Evolutionary conservation across 148 eudicot genomes (phyloP), one percentile per base, ranked within the genome.

Genomic region (Selenicereus undatus): DNA sequence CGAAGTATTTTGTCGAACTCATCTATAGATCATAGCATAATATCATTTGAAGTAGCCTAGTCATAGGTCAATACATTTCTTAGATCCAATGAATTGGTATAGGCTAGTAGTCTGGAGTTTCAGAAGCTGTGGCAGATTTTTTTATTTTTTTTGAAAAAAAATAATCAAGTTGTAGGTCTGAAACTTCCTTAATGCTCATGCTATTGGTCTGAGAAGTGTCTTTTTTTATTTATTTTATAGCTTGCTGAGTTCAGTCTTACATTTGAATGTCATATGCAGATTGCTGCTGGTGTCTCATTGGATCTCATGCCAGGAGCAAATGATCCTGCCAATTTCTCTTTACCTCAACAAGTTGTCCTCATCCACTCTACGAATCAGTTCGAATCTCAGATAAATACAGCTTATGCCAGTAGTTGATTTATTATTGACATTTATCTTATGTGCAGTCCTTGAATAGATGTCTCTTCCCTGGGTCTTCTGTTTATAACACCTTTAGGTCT

Each of bases 221-320:
- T 21, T 42, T 71, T 18, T 21, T 60, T 22, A 5, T 60, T 48
- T 36, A 35, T 35, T 60, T 60, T 11, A 5, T n/a, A 64, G 27
- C 27, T 24, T 73, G 71, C 71, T 10, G 26, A 80, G 71, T 52
- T 12, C 43, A 73, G 51, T 32, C 69, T 79, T 64, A 82, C 58
- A 22, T 80, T 58, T 60, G 51, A 12, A 45, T 78, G 75, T 36
- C 66, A 8, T 80, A 36, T 84, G 91, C 86, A 96, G 99, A 87
- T 93, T 90, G 98, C 97, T 84, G 93, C 95, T 65, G 89, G 92
- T 81, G 84, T 93, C 48, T 90, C 97, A 58, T 22, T 96, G 80
- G 99, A 96, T 89, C 93, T 96, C 85, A 93, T 96, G 99, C 90
- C 99, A 39, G 99, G 99, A 68, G 74, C 86, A 73, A 87, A 86